phyloP scores from a whole-genome alignment of 148 eudicot genomes.

The Dysphania ambrosioides region DNA sequence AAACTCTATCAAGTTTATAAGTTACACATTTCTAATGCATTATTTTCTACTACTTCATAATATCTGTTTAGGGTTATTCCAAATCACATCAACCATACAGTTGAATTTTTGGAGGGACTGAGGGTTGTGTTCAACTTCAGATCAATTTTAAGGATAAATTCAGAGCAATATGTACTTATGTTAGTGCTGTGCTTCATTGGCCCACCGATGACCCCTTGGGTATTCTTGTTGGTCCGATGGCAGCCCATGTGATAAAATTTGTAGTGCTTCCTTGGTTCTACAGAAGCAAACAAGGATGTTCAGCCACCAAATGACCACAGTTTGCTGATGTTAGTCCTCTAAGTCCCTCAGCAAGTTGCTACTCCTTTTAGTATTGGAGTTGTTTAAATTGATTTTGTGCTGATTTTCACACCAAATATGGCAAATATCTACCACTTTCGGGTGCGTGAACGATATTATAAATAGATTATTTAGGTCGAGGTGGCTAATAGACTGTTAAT shows the following conservation, averaged over 20 bases:
- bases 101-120: too few relatives aligned
- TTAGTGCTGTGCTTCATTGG: conserved; percentile 16
- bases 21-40: too few relatives aligned
- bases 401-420: neutral
- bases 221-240: neutral
- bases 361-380: neutral
- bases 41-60: too few relatives aligned
- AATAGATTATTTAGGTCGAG: too few relatives aligned
- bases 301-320: conserved; percentile 16
- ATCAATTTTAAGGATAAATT: conserved; percentile 14
- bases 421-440: neutral
- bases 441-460: too few relatives aligned
- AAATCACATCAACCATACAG: too few relatives aligned
- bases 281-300: neutral
- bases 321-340: neutral
- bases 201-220: too few relatives aligned
- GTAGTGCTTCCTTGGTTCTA: neutral
- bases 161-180: conserved; percentile 4
- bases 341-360: neutral
- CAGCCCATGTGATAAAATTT: conserved; percentile 22
- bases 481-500: too few relatives aligned
- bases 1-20: too few relatives aligned
- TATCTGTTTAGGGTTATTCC: too few relatives aligned
- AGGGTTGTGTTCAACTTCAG: too few relatives aligned
- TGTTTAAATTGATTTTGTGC: neutral